phyloP scores from a whole-genome alignment of 129 eudicot species.

The Solidago caesia region DNA sequence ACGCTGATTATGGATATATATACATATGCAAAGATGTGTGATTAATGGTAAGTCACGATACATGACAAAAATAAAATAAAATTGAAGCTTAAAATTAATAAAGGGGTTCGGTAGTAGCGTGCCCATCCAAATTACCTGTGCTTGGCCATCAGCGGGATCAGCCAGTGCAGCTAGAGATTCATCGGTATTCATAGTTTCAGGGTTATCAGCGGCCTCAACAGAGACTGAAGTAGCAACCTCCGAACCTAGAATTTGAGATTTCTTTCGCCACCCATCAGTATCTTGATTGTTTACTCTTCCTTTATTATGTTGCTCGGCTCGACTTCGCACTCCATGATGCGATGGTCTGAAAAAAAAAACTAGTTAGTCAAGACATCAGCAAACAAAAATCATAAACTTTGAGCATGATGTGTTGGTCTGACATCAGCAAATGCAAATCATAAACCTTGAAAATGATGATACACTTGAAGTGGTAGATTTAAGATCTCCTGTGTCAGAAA shows the following conservation, averaged over 20 bases:
- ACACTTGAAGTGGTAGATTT: conserved; percentile 10
- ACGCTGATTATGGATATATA: conserved; percentile 53
- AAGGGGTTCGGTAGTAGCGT: background rate
- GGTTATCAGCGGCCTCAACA: conserved; percentile 27
- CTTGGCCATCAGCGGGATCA: conserved; percentile 61
- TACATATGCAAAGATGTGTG: background rate
- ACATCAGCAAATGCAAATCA: conserved; percentile 19
- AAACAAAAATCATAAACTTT: background rate
- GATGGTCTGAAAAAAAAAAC: conserved; percentile 45
- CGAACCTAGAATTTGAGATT: conserved; percentile 35
- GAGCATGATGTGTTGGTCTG: background rate
- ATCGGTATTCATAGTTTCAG: conserved; percentile 30
- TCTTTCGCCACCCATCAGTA: conserved; percentile 66
- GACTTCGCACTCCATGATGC: conserved; percentile 47
- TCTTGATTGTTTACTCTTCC: conserved; percentile 54
- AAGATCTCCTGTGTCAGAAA: conserved; percentile 36
- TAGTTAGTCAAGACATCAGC: conserved; percentile 14
- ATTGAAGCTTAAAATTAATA: background rate
- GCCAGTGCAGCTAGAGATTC: conserved; percentile 34
- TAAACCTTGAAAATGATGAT: conserved; percentile 43
- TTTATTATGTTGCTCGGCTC: conserved; percentile 48
- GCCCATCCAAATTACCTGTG: conserved; percentile 42
- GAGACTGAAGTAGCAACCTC: conserved; percentile 26
- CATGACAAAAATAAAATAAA: background rate
- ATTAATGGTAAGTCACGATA: conserved; percentile 4